Percentiles rank a stretch among this genome's conserved stretches.
phyloP scores from a whole-genome alignment of 139 green algal species.

The Chlorella vulgaris region DNA sequence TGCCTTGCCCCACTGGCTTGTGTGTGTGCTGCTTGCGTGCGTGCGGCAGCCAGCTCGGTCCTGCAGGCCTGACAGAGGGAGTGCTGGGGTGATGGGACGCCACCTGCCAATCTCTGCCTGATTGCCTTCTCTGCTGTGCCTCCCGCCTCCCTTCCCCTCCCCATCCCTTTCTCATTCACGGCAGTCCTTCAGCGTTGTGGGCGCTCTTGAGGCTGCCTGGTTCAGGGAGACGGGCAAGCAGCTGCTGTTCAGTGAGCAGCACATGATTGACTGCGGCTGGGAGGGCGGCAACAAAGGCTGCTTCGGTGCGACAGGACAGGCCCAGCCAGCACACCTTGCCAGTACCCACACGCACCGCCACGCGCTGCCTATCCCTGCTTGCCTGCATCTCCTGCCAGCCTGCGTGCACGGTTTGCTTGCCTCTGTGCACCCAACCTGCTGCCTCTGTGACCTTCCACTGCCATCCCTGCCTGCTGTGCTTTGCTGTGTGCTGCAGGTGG shows the following conservation, averaged over 20 bases:
- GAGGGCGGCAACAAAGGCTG: conserved; percentile 53
- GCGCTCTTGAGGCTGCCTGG: conserved; percentile 53
- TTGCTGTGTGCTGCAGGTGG: too few relatives aligned
- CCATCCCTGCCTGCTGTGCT: neutral
- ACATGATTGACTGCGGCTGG: conserved; percentile 69
- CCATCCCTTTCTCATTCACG: neutral
- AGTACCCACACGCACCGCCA: too few relatives aligned
- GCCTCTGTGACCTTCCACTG: neutral
- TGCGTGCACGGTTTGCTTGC: too few relatives aligned
- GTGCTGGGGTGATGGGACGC: too few relatives aligned
- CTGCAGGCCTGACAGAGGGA: too few relatives aligned
- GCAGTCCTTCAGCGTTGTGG: conserved; percentile 53
- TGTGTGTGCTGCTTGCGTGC: too few relatives aligned
- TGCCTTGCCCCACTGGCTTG: neutral
- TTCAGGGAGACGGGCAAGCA: conserved; percentile 51
- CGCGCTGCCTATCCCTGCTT: neutral
- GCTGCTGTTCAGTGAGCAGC: conserved; percentile 61
- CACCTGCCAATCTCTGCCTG: too few relatives aligned
- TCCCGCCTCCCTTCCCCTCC: neutral
- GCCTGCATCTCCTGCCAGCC: neutral
- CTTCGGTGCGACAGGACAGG: conserved; percentile 30
- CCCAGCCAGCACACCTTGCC: neutral
- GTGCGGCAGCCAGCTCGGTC: too few relatives aligned
- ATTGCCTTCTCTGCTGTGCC: neutral
- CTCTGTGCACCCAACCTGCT: too few relatives aligned